Conservation (phyloP, 2,329 filamentous ascomycete species). For the Penicillium italicum region DNA sequence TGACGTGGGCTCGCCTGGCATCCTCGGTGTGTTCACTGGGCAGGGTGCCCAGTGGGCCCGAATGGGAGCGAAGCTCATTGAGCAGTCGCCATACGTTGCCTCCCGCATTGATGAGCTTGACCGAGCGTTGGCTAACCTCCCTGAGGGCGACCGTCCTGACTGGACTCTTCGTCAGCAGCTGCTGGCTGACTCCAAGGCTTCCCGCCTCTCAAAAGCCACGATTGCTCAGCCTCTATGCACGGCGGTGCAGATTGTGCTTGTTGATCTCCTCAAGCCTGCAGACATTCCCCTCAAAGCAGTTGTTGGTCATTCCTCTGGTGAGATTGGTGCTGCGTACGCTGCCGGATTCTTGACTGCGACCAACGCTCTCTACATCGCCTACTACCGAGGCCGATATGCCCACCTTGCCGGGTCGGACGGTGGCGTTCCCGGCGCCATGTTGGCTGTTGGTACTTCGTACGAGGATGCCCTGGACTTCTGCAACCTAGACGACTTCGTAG, state of each 20-base stretch:
- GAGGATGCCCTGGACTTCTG: too few species aligned
- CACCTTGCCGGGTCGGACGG: neutral
- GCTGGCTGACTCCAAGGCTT: too few species aligned
- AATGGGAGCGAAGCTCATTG: slow-evolving; percentile 9
- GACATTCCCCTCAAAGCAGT: neutral
- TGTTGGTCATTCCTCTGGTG: neutral
- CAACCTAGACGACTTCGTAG: too few species aligned
- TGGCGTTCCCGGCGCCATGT: too few species aligned
- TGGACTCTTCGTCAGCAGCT: too few species aligned
- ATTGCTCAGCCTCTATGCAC: neutral
- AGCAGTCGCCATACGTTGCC: neutral
- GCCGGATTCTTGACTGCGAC: slow-evolving; percentile 39
- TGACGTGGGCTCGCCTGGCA: neutral
- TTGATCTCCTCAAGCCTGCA: neutral
- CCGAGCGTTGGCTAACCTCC: neutral
- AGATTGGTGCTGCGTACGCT: slow-evolving; percentile 43
- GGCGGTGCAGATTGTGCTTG: neutral
- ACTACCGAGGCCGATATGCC: slow-evolving; percentile 31
- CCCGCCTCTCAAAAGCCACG: neutral
- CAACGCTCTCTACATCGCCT: slow-evolving; percentile 43
- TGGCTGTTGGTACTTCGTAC: too few species aligned
- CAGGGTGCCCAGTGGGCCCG: slow-evolving; percentile 21
- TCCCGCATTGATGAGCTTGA: neutral
- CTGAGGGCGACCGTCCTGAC: too few species aligned
- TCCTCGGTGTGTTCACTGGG: slow-evolving; percentile 19